Base-by-base conservation (phyloP, 2,329 filamentous ascomycete genomes). In the Curvularia eragrostidis region DNA sequence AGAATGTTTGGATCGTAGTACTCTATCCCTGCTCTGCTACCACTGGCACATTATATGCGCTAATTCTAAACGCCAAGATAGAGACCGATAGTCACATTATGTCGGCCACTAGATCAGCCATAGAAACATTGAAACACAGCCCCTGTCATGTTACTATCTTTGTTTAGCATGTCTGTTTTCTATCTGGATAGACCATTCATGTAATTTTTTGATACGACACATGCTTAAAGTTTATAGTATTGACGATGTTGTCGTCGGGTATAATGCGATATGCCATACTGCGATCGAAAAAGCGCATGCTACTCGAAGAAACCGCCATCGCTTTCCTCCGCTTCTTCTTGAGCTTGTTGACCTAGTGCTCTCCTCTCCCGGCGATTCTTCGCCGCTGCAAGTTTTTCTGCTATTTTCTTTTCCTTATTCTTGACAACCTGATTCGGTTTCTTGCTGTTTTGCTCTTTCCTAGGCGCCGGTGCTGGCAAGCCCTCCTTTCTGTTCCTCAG, bases 401-500 rank as follows among this genome's bases (percentile, higher is more conserved):
- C 46, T 64, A 67, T 59, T 63, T 67, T 69, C 8, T 50, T 53
- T 21, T 56, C 56, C 23, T 62, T 61, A 18, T 34, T 48, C 47
- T 68, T 69, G 13, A 54, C 36, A 3, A 54, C 18, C 41, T 59
- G 54, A 12, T 50, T 46, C 13, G 28, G 23, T 54, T 65, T 58
- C 62, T 65, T 39, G 15, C 15, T 65, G 32, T 62, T 67, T 47
- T 58, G 55, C 54, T 72, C 64, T 48, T 70, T 67, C 7, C 58
- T 52, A 50, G 66, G 64, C n/a, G 63, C 63, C 21, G 26, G 24
- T 46, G 63, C 65, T 13, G 64, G 66, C 49, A 70, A 51, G 5
- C 58, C 68, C 28, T 69, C 67, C 30, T 74, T 68, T 58, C 86
- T 82, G 64, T 89, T 85, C 50, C 87, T 81, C 48, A 90, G 68